Evolutionary conservation across 176 grass and related monocot species (phyloP), one percentile per base, ranked within the genome.

Genomic region (Rhynchospora breviuscula): DNA sequence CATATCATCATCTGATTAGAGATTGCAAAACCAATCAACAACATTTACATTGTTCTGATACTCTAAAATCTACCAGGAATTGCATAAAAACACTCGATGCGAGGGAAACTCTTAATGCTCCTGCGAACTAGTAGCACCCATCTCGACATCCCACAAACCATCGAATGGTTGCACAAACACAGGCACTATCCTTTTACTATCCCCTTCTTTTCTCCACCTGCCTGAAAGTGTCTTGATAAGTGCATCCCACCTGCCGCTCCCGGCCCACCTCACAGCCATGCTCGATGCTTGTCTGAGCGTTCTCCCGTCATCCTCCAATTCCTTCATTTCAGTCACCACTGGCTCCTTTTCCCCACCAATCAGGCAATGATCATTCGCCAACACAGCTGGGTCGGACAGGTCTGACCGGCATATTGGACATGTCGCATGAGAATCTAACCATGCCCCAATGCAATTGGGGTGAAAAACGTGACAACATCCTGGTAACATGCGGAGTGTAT

Each of bases 391-490:
- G 13, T 83, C 67, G 51, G 80, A 93, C 25, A 93, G 84, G 12
- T 81, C 87, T 5, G 57, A 85, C 22, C 91, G 84, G 82, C 91
- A 93, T 63, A 93, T 85, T 3, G 91, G 91, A 84, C 91, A 93
- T 56, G 89, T 91, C 15, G 66, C 86, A 63, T 91, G 86, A 84
- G 87, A 93, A 67, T 80, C 49, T 29, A 93, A 79, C 89, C 91
- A 93, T 19, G 81, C 84, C 71, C 86, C 87, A 13, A 93, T 93
- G 68, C 91, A 93, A 45, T 60, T 46, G 8, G 88, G 78, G 62
- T 93, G 91, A 70, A 93, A 93, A 17, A 85, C 91, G 8, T 93
- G 91, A 17, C 91, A 85, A 43, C 91, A 93, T 44, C 77, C 79
- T 4, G 91, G 91, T 23, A 93, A 35, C 40, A 93, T 67, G 63